A percentile compares a stretch with the other conserved stretches of the same genome.
Conservation (phyloP, 768 basidiomycete genomes). For the Rhodotorula graminis region DNA sequence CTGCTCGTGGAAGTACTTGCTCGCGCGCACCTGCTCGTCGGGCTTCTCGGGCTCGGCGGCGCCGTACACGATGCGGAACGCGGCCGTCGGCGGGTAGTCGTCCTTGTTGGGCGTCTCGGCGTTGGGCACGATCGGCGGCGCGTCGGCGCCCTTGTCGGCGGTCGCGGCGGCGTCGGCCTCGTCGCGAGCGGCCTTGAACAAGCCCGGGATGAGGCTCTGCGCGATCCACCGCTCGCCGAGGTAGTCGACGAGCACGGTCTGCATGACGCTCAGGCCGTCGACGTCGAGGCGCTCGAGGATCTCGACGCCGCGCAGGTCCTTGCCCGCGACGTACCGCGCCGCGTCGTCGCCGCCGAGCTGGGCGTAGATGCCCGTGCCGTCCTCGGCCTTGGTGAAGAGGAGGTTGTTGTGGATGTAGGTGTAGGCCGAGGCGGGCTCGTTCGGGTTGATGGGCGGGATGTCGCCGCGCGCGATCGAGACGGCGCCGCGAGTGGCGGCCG, state of each 20-base stretch:
- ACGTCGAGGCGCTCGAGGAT: conserved; percentile 50
- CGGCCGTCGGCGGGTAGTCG: conserved; percentile 43
- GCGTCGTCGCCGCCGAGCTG: conserved; percentile 52
- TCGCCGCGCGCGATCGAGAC: conserved; percentile 49
- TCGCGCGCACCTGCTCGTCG: conserved; percentile 33
- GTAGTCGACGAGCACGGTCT: conserved; percentile 51
- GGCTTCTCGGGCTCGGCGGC: conserved; percentile 48
- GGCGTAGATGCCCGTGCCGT: conserved; percentile 48
- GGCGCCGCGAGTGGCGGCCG: conserved; percentile 48
- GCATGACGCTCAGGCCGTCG: conserved; percentile 43
- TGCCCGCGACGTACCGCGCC: conserved; percentile 49
- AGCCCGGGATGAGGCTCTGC: conserved; percentile 51
- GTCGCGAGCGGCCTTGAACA: conserved; percentile 47
- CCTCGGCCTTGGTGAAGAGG: conserved; percentile 51
- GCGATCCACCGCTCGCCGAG: conserved; percentile 51
- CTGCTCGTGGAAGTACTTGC: conserved; percentile 47
- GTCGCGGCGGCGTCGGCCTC: conserved; percentile 35
- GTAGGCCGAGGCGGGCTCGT: conserved; percentile 48
- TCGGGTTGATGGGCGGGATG: conserved; percentile 50
- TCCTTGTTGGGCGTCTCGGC: conserved; percentile 45
- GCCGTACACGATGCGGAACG: conserved; percentile 51
- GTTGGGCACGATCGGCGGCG: conserved; percentile 31
- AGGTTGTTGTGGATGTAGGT: conserved; percentile 51
- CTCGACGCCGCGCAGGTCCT: conserved; percentile 50
- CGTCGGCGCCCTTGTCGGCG: conserved; percentile 23